Evolutionary conservation across 1,284 basidiomycete genomes (phyloP), one percentile per base, ranked within the genome.

Genomic region (Earliella scabrosa): DNA sequence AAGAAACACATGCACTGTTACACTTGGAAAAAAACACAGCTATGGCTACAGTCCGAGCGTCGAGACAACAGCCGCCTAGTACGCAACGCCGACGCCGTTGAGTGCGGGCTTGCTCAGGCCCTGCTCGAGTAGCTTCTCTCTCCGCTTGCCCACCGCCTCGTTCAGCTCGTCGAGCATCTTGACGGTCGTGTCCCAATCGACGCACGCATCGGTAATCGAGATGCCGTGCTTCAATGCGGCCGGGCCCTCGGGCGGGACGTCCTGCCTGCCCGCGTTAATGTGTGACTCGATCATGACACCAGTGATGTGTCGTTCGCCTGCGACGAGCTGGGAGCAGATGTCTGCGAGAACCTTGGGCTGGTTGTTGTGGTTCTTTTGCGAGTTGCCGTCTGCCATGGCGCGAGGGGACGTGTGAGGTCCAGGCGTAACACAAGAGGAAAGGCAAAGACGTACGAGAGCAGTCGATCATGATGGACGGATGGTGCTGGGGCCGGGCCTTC

Each of bases 231-330:
- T 93, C 67, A 97, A 83, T 13, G 73, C 81, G 24, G 75, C 13
- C 82, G 85, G 38, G 73, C 81, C 68, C 75, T 80, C 82, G 4
- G 79, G 62, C 1, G 92, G 90, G 18, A 93, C 88, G 65, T 93
- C 92, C 76, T 97, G 95, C 61, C 88, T 80, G 18, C 95, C 95
- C 41, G 85, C 90, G 68, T 91, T 89, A 73, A 98, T 87, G 73
- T 98, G 92, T 36, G 88, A 92, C 78, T 99, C 97, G 71, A 99
- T 86, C 96, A 98, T 98, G 63, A 98, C 93, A 59, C 97, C 96
- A 2, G 92, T 95, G 73, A 98, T 93, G 53, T 84, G 80, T 56
- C 75, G 82, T 64, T 95, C 86, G 44, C 95, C 95, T 8, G 82
- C 82, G 10, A 72, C 78, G 54, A 98, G 83, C 76, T 98, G 96